Conservation (phyloP, 352 stramenopile species). For the Chrysophaeum taylorii region DNA sequence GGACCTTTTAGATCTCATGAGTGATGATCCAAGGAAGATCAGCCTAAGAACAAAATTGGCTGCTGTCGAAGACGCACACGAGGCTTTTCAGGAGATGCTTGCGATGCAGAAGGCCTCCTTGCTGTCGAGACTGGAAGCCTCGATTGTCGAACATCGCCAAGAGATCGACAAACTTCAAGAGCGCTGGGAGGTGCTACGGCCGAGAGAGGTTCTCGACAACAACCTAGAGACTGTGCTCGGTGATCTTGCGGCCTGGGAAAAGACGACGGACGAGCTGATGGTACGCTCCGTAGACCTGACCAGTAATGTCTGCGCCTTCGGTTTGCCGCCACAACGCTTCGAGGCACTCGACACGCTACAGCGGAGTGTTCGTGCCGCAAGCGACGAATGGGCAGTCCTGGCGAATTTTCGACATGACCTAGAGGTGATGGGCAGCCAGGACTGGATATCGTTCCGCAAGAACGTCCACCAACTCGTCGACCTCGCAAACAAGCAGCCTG, state of each 20-base stretch:
- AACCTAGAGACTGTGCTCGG: too few relatives aligned
- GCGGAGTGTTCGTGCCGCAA: constrained; percentile 53
- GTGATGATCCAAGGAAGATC: too few relatives aligned
- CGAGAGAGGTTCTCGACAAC: constrained; percentile 44
- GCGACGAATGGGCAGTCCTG: constrained; percentile 68
- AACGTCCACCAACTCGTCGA: constrained; percentile 84
- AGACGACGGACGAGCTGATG: constrained; percentile 62
- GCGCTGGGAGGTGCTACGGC: constrained; percentile 69
- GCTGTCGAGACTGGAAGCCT: constrained; percentile 68
- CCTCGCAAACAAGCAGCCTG: constrained; percentile 51
- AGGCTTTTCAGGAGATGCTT: constrained; percentile 89
- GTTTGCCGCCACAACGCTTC: constrained; percentile 61
- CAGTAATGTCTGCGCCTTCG: constrained; percentile 70
- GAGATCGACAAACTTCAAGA: constrained; percentile 76
- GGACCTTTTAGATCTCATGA: too few relatives aligned
- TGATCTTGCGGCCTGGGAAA: constrained; percentile 23
- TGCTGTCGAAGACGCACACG: too few relatives aligned
- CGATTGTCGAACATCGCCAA: constrained; percentile 73
- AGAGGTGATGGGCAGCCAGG: constrained; percentile 50
- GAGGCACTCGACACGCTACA: constrained; percentile 62
- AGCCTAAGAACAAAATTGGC: too few relatives aligned
- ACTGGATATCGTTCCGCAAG: constrained; percentile 83
- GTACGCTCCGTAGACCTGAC: constrained; percentile 46
- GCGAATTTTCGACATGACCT: constrained; percentile 69
- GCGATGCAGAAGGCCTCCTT: constrained; percentile 78